These are phyloP conservation scores for Colletotrichum lentis DNA, from an alignment of 2,329 filamentous ascomycete genomes.

Conservation along the genomic window DNA sequence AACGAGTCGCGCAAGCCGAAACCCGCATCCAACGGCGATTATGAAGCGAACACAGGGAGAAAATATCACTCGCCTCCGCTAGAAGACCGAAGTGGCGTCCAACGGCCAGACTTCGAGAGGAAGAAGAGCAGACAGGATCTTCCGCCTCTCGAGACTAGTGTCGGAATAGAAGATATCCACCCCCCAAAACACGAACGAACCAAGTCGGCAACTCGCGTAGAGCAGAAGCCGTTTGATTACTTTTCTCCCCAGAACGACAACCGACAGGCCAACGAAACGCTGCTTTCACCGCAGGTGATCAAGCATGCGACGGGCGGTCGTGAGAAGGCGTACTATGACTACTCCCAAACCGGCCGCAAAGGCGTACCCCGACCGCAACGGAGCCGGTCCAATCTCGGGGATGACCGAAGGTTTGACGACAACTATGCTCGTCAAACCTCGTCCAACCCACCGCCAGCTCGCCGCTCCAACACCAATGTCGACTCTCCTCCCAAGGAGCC, in stretches of 20 bases:
- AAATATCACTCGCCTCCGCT: conserved; percentile 49
- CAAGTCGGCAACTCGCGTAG: conserved; percentile 47
- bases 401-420: conserved; percentile 41
- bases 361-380: conserved; percentile 45
- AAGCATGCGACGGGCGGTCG: conserved; percentile 53
- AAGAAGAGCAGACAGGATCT: conserved; percentile 53
- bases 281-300: conserved; percentile 54
- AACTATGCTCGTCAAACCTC: conserved; percentile 44
- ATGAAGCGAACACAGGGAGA: conserved; percentile 55
- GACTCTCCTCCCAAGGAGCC: conserved; percentile 42
- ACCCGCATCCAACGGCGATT: conserved; percentile 41
- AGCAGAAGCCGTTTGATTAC: conserved; percentile 46
- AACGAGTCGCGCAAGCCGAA: conserved; percentile 32
- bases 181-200: conserved; percentile 47
- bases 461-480: conserved; percentile 42
- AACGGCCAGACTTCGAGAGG: conserved; percentile 41
- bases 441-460: conserved; percentile 39
- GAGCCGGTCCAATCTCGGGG: conserved; percentile 44
- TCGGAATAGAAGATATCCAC: conserved; percentile 41
- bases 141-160: conserved; percentile 56
- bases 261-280: conserved; percentile 46
- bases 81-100: conserved; percentile 41
- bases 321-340: conserved; percentile 54
- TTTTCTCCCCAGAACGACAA: conserved; percentile 42
- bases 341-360: conserved; percentile 37